These are phyloP conservation scores for Naganishia randhawae DNA, from an alignment of 768 basidiomycete genomes.

Conservation along the genomic window DNA sequence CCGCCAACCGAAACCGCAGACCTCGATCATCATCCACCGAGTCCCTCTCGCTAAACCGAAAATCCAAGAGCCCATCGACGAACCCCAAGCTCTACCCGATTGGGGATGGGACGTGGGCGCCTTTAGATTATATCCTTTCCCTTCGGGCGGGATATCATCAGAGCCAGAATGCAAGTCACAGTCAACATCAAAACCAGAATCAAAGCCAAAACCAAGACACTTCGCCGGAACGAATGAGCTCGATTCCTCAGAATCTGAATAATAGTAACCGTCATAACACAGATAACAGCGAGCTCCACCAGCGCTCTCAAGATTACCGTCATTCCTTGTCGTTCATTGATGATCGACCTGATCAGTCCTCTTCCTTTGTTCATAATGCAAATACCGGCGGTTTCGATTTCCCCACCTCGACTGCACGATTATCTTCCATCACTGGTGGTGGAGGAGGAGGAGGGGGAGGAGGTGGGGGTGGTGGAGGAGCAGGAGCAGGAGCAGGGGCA, in stretches of 20 bases:
- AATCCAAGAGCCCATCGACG: background rate
- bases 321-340: background rate
- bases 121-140: background rate
- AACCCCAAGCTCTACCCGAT: slow-evolving; percentile 2
- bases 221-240: background rate
- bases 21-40: background rate
- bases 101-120: background rate
- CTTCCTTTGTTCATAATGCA: background rate
- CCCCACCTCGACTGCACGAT: background rate
- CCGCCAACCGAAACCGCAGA: background rate
- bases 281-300: background rate
- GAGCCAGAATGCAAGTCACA: background rate
- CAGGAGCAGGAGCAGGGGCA: background rate
- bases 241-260: background rate
- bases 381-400: background rate
- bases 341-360: background rate
- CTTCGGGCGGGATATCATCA: background rate
- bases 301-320: background rate
- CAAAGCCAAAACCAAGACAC: background rate
- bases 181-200: background rate
- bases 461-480: background rate
- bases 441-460: background rate
- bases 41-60: background rate
- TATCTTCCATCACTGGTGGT: too few relatives aligned
- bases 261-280: background rate